These are phyloP conservation scores for Apiospora rasikravindrae DNA, from an alignment of 2,329 filamentous ascomycete genomes.

Conservation along the genomic window DNA sequence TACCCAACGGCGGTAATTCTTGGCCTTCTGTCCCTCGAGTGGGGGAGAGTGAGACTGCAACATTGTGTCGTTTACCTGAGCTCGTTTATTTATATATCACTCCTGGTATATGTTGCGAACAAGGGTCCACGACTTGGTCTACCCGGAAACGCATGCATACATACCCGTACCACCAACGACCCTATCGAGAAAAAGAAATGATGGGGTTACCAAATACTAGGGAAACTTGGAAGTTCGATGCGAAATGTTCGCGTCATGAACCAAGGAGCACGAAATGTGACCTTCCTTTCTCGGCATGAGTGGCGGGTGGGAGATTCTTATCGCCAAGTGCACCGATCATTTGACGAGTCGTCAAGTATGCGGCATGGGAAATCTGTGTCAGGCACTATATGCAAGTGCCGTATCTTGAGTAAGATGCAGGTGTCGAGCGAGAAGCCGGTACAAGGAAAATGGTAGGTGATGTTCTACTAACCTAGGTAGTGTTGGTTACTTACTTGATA, in stretches of 20 bases:
- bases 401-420: not conserved
- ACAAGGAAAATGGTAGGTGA: too few species aligned
- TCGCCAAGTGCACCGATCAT: not conserved
- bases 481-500: not conserved
- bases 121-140: not conserved
- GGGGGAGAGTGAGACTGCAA: not conserved
- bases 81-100: not conserved
- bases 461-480: not conserved
- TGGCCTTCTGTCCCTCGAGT: not conserved
- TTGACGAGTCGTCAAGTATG: not conserved
- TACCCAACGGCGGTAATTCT: not conserved
- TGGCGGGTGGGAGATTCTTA: not conserved
- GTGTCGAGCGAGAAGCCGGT: not conserved
- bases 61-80: not conserved
- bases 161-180: not conserved
- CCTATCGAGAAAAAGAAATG: not conserved
- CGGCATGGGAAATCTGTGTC: not conserved
- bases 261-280: conserved; percentile 6
- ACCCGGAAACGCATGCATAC: not conserved
- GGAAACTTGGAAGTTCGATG: not conserved
- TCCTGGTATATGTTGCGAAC: not conserved
- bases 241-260: conserved; percentile 19
- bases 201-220: not conserved
- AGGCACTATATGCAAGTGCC: too few species aligned
- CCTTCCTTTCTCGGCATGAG: conserved; percentile 23